Conservation (phyloP, 2,329 filamentous ascomycete species). For the Pseudogymnoascus sp. region DNA sequence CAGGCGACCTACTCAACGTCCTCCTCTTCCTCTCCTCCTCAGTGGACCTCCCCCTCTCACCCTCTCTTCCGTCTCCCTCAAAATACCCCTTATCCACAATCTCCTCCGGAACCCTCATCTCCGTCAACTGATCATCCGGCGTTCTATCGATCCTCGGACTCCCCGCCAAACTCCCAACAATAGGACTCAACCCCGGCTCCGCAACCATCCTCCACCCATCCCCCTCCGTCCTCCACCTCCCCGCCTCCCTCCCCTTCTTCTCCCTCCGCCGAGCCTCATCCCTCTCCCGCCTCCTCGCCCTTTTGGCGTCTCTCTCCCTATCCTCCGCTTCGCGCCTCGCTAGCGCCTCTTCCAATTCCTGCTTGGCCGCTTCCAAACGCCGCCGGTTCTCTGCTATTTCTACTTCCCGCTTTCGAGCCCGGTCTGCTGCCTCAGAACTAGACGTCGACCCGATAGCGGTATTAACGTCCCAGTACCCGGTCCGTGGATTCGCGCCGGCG, state of each 20-base stretch:
- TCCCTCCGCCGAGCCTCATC: background rate
- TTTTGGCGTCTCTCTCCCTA: slow-evolving; percentile 21
- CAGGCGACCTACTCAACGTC: background rate
- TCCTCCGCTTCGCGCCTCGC: slow-evolving; percentile 38
- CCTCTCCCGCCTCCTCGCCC: background rate
- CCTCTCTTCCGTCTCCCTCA: background rate
- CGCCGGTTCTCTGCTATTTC: slow-evolving; percentile 12
- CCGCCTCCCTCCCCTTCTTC: background rate
- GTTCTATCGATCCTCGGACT: background rate
- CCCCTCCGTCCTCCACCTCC: background rate
- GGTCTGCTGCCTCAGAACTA: slow-evolving; percentile 12
- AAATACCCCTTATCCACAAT: background rate
- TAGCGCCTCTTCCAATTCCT: slow-evolving; percentile 33
- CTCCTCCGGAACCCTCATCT: background rate
- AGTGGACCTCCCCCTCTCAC: background rate
- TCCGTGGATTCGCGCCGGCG: slow-evolving; percentile 48
- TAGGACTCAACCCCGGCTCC: slow-evolving; percentile 41
- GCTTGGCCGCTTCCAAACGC: slow-evolving; percentile 29
- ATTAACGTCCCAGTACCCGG: slow-evolving; percentile 43
- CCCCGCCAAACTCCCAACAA: slow-evolving; percentile 24
- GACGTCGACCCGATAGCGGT: slow-evolving; percentile 30
- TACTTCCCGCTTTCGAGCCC: background rate
- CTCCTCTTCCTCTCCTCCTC: background rate
- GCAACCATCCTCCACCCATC: slow-evolving; percentile 26
- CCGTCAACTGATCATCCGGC: background rate